A percentile compares a stretch with the other conserved stretches of the same genome.
These are phyloP conservation scores for Astrothelium macrocarpum DNA, from an alignment of 495 filamentous ascomycete genomes.

Conservation along the genomic window DNA sequence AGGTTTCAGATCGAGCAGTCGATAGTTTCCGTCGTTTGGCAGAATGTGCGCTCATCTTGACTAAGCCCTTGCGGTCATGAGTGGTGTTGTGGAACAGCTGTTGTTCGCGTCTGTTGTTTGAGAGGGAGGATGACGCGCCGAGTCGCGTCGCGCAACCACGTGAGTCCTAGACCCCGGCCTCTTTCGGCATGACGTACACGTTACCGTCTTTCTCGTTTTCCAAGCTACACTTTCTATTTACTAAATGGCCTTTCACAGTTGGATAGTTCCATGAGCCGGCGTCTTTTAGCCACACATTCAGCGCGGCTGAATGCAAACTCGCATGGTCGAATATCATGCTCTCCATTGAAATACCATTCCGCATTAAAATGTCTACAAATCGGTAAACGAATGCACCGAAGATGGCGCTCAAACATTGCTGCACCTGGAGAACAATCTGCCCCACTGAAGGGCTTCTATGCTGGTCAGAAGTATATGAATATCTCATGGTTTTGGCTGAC, in stretches of 20 bases:
- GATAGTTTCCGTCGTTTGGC: constrained; percentile 18
- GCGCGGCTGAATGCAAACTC: background rate
- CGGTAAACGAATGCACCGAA: constrained; percentile 20
- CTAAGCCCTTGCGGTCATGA: too few relatives aligned
- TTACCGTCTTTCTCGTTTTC: background rate
- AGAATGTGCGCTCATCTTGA: constrained; percentile 18
- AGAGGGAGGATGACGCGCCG: background rate
- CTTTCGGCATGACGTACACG: background rate
- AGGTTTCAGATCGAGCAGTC: background rate
- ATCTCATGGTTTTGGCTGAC: background rate
- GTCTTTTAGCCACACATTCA: background rate
- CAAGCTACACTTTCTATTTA: too few relatives aligned
- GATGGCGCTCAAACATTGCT: constrained; percentile 20
- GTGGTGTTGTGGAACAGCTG: too few relatives aligned
- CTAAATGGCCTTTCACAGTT: background rate
- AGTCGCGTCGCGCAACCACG: background rate
- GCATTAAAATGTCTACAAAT: constrained; percentile 17
- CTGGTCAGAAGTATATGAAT: constrained; percentile 9
- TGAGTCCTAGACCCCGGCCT: background rate
- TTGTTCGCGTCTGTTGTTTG: background rate
- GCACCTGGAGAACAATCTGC: constrained; percentile 20
- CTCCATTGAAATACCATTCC: background rate
- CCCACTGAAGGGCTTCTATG: constrained; percentile 23
- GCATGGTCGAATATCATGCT: background rate
- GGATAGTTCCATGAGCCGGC: background rate